These are phyloP conservation scores for Metschnikowia drakensbergensis DNA, from an alignment of 805 yeast species.

Conservation along the genomic window DNA sequence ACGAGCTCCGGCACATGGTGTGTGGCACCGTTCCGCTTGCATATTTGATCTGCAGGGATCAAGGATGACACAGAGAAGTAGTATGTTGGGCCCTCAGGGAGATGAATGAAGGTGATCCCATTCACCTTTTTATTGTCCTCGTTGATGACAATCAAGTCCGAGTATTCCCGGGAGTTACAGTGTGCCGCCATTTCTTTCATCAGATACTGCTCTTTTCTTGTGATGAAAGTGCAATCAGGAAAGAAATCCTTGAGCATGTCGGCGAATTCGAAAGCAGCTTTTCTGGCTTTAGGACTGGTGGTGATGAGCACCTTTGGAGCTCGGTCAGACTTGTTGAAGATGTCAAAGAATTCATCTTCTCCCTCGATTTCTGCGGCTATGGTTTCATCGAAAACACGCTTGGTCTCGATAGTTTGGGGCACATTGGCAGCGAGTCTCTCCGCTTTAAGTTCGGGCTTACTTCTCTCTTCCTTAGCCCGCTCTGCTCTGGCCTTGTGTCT, in stretches of 20 bases:
- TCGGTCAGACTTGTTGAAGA: slow-evolving; percentile 23
- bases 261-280: slow-evolving; percentile 86
- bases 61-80: slow-evolving; percentile 82
- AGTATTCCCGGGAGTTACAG: slow-evolving; percentile 78
- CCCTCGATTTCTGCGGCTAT: slow-evolving; percentile 57
- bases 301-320: slow-evolving; percentile 89
- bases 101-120: slow-evolving; percentile 88
- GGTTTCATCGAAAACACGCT: slow-evolving; percentile 85
- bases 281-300: slow-evolving; percentile 81
- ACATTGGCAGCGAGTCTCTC: slow-evolving; percentile 75
- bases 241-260: slow-evolving; percentile 78
- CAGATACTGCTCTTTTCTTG: slow-evolving; percentile 77
- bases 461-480: slow-evolving; percentile 83
- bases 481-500: slow-evolving; percentile 75
- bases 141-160: slow-evolving; percentile 84
- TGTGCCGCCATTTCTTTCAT: slow-evolving; percentile 84
- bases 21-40: slow-evolving; percentile 89
- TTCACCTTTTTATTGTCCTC: slow-evolving; percentile 92
- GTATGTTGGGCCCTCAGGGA: slow-evolving; percentile 94
- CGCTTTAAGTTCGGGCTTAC: slow-evolving; percentile 75
- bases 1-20: slow-evolving; percentile 89
- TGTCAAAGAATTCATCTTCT: slow-evolving; percentile 56
- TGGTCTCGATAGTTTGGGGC: slow-evolving; percentile 78
- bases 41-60: slow-evolving; percentile 67
- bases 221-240: slow-evolving; percentile 82